A percentile compares a stretch with the other conserved stretches of the same genome.
Evolutionary conservation across 352 stramenopile genomes (phyloP).

Genomic region (Aphanomyces stellatus): DNA sequence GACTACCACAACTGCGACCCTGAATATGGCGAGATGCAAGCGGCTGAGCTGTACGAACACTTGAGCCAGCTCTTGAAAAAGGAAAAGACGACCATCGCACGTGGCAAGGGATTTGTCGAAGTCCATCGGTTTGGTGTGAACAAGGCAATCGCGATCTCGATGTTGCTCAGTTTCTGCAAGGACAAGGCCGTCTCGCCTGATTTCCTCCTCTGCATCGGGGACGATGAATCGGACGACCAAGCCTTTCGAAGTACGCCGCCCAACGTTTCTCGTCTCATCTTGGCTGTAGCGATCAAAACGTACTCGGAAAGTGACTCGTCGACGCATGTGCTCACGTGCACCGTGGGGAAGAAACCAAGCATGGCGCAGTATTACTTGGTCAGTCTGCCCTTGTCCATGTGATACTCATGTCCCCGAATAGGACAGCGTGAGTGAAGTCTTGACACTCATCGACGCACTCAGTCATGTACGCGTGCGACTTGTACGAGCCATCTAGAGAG

Average conservation of each 20-base stretch:
- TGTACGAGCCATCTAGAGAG: neutral
- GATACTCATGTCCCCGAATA: neutral
- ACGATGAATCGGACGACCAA: conserved; percentile 97
- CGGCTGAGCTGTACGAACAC: conserved; percentile 85
- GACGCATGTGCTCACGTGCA: conserved; percentile 86
- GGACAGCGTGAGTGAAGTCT: conserved; percentile 19
- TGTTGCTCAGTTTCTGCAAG: conserved; percentile 50
- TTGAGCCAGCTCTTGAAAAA: conserved; percentile 89
- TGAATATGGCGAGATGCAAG: conserved; percentile 98
- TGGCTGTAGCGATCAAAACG: conserved; percentile 35
- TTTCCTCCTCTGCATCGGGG: conserved; percentile 94
- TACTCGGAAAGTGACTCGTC: conserved; percentile 30
- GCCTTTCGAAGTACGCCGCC: conserved; percentile 43
- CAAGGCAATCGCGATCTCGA: conserved; percentile 44
- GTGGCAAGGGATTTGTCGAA: conserved; percentile 62
- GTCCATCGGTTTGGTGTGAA: conserved; percentile 65
- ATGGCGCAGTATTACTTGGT: conserved; percentile 92
- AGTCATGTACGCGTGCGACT: neutral
- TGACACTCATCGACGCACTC: conserved; percentile 8
- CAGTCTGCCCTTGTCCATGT: conserved; percentile 83
- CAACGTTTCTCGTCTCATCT: conserved; percentile 35
- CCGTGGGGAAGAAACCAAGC: conserved; percentile 96
- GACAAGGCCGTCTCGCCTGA: conserved; percentile 68
- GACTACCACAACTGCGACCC: conserved; percentile 97
- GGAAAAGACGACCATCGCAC: conserved; percentile 41